These are phyloP conservation scores for Euryodendron excelsum DNA, from an alignment of 148 eudicot genomes.

Conservation along the genomic window DNA sequence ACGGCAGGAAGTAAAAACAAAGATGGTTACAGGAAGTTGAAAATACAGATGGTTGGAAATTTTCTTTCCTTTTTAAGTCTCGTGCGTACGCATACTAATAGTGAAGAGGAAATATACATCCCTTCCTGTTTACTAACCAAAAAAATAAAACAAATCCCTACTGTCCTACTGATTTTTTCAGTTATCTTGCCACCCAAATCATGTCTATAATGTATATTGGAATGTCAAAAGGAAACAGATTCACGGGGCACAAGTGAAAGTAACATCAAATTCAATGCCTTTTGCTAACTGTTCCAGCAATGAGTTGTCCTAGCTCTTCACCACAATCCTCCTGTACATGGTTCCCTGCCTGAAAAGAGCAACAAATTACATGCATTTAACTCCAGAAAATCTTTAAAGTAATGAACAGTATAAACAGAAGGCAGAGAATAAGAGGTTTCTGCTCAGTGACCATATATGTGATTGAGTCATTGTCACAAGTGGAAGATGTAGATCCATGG, in stretches of 20 bases:
- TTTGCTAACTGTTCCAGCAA: constrained; percentile 60
- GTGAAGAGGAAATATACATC: too few species aligned
- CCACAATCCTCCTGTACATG: constrained; percentile 97
- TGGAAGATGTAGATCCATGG: neutral
- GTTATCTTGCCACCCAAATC: neutral
- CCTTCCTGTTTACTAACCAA: too few species aligned
- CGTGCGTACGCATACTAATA: too few species aligned
- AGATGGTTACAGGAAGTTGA: too few species aligned
- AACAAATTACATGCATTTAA: too few species aligned
- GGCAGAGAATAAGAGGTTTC: neutral
- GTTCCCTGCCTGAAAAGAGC: constrained; percentile 95
- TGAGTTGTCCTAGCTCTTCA: constrained; percentile 71
- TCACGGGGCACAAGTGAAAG: neutral
- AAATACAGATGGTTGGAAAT: too few species aligned
- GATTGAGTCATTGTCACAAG: neutral
- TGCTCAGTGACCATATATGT: neutral
- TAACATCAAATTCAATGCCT: constrained; percentile 29
- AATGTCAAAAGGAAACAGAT: neutral
- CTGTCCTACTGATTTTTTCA: neutral
- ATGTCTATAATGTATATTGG: neutral
- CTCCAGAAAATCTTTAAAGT: neutral
- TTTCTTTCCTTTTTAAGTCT: too few species aligned
- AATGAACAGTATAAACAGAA: neutral
- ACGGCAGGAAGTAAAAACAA: too few species aligned
- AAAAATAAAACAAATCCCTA: too few species aligned